Conservation (phyloP, 495 filamentous ascomycete species). For the Aspergillus affinis region DNA sequence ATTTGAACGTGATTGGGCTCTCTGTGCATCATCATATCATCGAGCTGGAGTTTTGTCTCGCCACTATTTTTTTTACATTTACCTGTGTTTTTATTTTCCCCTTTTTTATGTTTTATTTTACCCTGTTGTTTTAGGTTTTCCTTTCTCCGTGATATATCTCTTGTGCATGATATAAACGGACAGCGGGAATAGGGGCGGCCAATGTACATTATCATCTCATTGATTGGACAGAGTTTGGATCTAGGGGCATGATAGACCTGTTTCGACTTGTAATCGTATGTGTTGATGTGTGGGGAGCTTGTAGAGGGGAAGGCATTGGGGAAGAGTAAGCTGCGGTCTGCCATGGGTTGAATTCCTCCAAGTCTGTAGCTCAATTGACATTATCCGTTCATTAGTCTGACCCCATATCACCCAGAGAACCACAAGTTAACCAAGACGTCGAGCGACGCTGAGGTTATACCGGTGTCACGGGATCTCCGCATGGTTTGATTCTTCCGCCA, state of each 20-base stretch:
- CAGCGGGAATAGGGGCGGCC: constrained; percentile 27
- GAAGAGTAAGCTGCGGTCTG: not conserved
- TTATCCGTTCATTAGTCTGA: not conserved
- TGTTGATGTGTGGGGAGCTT: not conserved
- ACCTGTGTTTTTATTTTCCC: constrained; percentile 26
- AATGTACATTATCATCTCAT: constrained; percentile 50
- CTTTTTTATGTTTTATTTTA: constrained; percentile 24
- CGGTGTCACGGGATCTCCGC: not conserved
- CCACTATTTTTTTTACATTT: constrained; percentile 14
- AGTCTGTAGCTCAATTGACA: not conserved
- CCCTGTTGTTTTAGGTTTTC: constrained; percentile 19
- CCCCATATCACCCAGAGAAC: not conserved
- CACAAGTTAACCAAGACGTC: not conserved
- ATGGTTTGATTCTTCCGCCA: not conserved
- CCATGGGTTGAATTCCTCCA: not conserved
- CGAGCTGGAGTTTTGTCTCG: constrained; percentile 28
- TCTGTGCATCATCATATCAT: constrained; percentile 26
- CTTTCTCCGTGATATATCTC: constrained; percentile 26
- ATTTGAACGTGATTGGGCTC: constrained; percentile 16
- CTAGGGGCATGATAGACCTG: constrained; percentile 18
- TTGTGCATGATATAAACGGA: constrained; percentile 22
- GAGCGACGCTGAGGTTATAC: no score
- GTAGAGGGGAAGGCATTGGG: not conserved
- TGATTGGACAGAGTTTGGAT: constrained; percentile 36
- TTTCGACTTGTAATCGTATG: not conserved